Base-by-base conservation (phyloP, 2,329 filamentous ascomycete species). In the Dryadomyces quercivorus region DNA sequence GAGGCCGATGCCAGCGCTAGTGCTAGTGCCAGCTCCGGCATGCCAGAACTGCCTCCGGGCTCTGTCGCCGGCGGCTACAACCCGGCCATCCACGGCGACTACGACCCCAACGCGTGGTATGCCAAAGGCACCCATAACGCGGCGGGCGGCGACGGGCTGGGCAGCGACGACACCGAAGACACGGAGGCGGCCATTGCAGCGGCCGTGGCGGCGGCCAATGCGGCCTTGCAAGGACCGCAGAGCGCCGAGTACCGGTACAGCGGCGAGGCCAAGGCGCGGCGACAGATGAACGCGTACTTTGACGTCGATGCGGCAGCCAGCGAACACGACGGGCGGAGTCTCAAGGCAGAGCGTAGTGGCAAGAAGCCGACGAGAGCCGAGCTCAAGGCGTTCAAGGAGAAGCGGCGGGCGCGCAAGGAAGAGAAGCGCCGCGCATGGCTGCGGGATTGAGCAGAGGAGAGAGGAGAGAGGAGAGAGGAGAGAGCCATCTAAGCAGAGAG, bases 51-150 rank as follows among this genome's bases (percentile, higher is more conserved):
- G 1, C 13, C 21, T 1, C 51, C 36, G 36, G 36, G 36, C 36
- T 12, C 36, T 12, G 15, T 45, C 5, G 26, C 50, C 2, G 84
- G 85, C 56, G 90, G 92, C 58, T 98, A 98, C 72, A 95, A 97
- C 66, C 93, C 93, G 1, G 87, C 89, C 22, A 92, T 98, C 48
- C 93, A 98, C 67, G 93, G 93, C 62, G 86, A 91, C 71, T 98
- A 96, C 73, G 93, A 98, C 64, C 90, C 91, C 4, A 93, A 85
- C 57, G 92, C 93, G n/a, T 87, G 90, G 73, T 98, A 98, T 67
- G 92, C 93, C 12, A 78, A 87, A 65, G 57, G 63, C 69, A 16
- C 38, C 5, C 21, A 18, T 13, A 1, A 18, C 2, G 22, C 16
- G 12, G 49, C 61, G 65, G 12, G 63, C n/a, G 40, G 13, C 3